Evolutionary conservation across 768 basidiomycete species (phyloP).

Genomic region (Kwoniella dejecticola): DNA sequence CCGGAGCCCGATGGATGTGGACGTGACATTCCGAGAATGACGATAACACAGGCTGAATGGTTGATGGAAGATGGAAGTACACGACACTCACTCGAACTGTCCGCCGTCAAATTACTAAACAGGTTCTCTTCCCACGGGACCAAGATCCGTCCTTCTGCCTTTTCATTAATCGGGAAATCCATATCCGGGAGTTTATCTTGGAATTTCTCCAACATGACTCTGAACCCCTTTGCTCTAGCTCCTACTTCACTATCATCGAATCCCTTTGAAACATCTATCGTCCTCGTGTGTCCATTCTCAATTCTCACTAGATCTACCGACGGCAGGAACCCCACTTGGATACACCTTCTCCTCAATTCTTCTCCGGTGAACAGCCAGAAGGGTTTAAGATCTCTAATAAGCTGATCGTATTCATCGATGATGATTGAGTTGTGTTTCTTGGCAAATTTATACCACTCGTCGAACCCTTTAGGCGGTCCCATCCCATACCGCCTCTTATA

Average conservation of each 20-base stretch:
- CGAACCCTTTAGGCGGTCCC: slow-evolving; percentile 53
- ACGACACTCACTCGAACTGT: slow-evolving; percentile 52
- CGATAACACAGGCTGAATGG: too few species aligned
- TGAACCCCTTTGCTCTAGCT: slow-evolving; percentile 75
- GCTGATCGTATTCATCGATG: slow-evolving; percentile 79
- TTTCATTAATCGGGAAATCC: slow-evolving; percentile 90
- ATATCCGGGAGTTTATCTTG: slow-evolving; percentile 77
- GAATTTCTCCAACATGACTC: slow-evolving; percentile 73
- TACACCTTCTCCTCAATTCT: slow-evolving; percentile 67
- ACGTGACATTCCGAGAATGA: too few species aligned
- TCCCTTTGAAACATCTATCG: slow-evolving; percentile 65
- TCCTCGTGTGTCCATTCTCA: slow-evolving; percentile 64
- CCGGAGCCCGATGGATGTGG: too few species aligned
- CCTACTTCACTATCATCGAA: slow-evolving; percentile 70
- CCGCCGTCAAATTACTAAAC: slow-evolving; percentile 69
- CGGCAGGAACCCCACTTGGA: slow-evolving; percentile 73
- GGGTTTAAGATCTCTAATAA: slow-evolving; percentile 77
- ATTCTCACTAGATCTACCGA: slow-evolving; percentile 87
- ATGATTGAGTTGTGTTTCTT: slow-evolving; percentile 71
- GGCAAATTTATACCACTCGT: slow-evolving; percentile 66
- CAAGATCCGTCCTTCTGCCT: slow-evolving; percentile 88
- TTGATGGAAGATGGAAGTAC: not conserved
- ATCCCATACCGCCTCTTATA: slow-evolving; percentile 51
- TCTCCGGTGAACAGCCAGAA: slow-evolving; percentile 75
- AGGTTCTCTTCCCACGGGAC: slow-evolving; percentile 86